phyloP scores from a whole-genome alignment of 805 yeast genomes.

The Teunomyces aglyptinius region DNA sequence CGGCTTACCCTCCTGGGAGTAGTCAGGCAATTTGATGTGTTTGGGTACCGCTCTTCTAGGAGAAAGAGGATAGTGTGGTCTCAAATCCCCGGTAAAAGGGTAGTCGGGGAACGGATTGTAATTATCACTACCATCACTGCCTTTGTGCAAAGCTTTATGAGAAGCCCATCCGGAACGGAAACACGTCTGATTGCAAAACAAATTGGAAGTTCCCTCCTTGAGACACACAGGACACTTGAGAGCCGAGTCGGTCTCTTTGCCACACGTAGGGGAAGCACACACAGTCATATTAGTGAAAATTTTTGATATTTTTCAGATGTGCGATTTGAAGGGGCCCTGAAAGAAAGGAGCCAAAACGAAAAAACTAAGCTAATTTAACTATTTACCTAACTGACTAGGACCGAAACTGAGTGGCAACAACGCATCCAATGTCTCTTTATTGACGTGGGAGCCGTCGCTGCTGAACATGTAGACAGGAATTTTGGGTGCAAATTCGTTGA shows the following conservation, averaged over 20 bases:
- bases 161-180: constrained; percentile 67
- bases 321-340: background rate
- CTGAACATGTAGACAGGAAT: constrained; percentile 71
- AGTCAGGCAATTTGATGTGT: constrained; percentile 74
- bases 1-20: constrained; percentile 80
- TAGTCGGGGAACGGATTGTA: constrained; percentile 88
- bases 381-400: constrained; percentile 47
- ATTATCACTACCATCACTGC: constrained; percentile 50
- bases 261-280: constrained; percentile 84
- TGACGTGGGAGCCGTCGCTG: constrained; percentile 43
- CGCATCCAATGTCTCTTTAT: constrained; percentile 53
- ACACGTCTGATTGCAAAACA: constrained; percentile 83
- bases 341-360: no score
- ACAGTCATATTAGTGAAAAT: constrained; percentile 10
- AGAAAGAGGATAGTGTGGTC: constrained; percentile 80
- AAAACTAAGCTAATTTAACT: no score
- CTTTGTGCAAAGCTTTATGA: constrained; percentile 73
- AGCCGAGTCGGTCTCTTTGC: constrained; percentile 69
- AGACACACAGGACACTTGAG: constrained; percentile 92
- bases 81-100: constrained; percentile 68
- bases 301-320: background rate
- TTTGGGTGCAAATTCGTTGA: constrained; percentile 71
- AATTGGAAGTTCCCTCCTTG: constrained; percentile 58
- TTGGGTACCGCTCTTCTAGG: constrained; percentile 72
- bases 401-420: constrained; percentile 85